phyloP scores from a whole-genome alignment of 2,329 filamentous ascomycete genomes.

The Colletotrichum destructivum region DNA sequence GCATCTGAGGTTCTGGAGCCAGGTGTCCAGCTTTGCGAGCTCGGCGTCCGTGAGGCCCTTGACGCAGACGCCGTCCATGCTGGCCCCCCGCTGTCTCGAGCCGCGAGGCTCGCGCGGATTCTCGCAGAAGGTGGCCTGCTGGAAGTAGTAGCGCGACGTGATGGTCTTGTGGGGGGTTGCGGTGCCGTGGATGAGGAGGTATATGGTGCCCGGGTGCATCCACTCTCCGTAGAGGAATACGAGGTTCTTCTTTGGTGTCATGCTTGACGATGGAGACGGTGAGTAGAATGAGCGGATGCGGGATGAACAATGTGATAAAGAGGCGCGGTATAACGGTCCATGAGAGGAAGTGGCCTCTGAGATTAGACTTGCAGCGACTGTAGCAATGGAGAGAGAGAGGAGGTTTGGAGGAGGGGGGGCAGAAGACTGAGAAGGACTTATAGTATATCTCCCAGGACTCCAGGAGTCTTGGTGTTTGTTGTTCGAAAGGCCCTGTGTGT shows the following conservation, averaged over 20 bases:
- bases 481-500: too few relatives aligned
- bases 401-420: too few relatives aligned
- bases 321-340: too few relatives aligned
- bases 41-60: neutral
- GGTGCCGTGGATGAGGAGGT: neutral
- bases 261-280: neutral
- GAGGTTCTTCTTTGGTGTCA: neutral
- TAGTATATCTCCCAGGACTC: too few relatives aligned
- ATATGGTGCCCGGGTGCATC: neutral
- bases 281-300: too few relatives aligned
- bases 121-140: neutral
- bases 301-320: too few relatives aligned
- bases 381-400: too few relatives aligned
- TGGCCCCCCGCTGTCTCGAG: neutral
- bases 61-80: neutral
- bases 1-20: neutral
- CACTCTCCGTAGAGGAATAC: neutral
- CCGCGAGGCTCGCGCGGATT: neutral
- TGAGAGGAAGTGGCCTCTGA: too few relatives aligned
- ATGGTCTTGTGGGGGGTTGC: neutral
- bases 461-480: too few relatives aligned
- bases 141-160: neutral
- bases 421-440: too few relatives aligned
- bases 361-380: too few relatives aligned
- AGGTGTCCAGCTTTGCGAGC: neutral